These are phyloP conservation scores for Chlamydomonas eustigma DNA, from an alignment of 139 green algal species.

Conservation along the genomic window DNA sequence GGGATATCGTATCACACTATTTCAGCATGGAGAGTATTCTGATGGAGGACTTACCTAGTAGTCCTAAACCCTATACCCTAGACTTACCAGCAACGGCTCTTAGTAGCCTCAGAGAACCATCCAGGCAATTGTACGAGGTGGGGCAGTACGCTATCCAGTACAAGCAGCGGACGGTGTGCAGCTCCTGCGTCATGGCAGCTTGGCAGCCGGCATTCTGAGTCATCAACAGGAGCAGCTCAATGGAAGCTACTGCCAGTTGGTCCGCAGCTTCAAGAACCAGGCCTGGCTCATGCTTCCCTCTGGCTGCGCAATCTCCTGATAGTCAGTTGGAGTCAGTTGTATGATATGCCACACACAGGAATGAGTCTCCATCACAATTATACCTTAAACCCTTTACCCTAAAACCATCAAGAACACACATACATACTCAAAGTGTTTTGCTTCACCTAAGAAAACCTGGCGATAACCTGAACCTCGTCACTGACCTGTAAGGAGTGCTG, in stretches of 20 bases:
- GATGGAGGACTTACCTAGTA: too few species aligned
- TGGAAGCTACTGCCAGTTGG: neutral
- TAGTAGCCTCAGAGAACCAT: conserved; percentile 59
- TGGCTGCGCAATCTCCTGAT: neutral
- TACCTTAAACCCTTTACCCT: too few species aligned
- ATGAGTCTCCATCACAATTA: too few species aligned
- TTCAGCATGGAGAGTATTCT: too few species aligned
- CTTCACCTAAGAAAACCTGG: too few species aligned
- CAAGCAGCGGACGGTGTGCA: conserved; percentile 2
- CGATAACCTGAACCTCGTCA: too few species aligned
- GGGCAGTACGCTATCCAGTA: conserved; percentile 65
- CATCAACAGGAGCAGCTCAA: conserved; percentile 7
- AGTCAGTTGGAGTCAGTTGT: too few species aligned
- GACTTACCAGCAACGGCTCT: conserved; percentile 36
- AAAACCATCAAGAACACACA: too few species aligned
- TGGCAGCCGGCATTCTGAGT: conserved; percentile 6
- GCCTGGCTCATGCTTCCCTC: neutral
- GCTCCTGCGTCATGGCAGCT: neutral
- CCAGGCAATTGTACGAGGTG: conserved; percentile 30
- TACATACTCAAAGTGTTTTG: too few species aligned
- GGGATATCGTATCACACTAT: too few species aligned
- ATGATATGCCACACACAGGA: too few species aligned
- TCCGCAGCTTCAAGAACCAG: conserved; percentile 1
- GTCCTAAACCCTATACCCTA: too few species aligned
- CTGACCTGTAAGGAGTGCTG: neutral